Percentiles rank a stretch among this genome's conserved stretches.
These are phyloP conservation scores for Penicillium waksmanii DNA, from an alignment of 495 filamentous ascomycete genomes.

Conservation along the genomic window DNA sequence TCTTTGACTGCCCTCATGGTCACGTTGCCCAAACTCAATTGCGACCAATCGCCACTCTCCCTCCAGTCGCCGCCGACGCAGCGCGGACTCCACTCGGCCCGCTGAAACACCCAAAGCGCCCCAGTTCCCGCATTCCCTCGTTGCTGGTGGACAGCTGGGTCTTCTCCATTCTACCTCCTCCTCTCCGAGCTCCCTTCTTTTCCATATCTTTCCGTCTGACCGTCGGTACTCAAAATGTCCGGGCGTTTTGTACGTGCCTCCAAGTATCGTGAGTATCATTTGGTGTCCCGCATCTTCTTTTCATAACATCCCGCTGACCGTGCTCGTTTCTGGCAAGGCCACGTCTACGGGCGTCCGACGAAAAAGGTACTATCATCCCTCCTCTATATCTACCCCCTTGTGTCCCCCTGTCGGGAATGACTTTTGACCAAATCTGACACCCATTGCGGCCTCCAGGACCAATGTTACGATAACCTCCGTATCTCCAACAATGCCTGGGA, in stretches of 20 bases:
- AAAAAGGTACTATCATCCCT: conserved; percentile 67
- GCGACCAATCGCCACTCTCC: conserved; percentile 1
- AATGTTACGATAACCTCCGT: conserved; percentile 95
- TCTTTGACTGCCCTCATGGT: not conserved
- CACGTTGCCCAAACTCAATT: not conserved
- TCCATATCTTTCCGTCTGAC: conserved; percentile 14
- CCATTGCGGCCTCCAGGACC: conserved; percentile 54
- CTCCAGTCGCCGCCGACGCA: not conserved
- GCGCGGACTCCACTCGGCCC: conserved; percentile 36
- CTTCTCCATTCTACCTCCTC: conserved; percentile 26
- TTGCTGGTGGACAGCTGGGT: conserved; percentile 22
- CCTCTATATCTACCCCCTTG: conserved; percentile 5
- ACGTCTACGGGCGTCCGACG: conserved; percentile 94
- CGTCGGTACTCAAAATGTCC: conserved; percentile 63
- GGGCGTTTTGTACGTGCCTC: conserved; percentile 97
- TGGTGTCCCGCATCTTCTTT: conserved; percentile 14
- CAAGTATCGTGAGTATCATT: conserved; percentile 84
- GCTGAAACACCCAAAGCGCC: conserved; percentile 30
- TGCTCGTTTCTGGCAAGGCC: conserved; percentile 62
- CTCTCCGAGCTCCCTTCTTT: conserved; percentile 21
- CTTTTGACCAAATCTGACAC: not conserved
- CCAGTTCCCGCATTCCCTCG: conserved; percentile 34
- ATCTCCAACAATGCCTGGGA: conserved; percentile 99
- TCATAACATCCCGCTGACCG: conserved; percentile 32
- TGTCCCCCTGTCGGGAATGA: not conserved